Evolutionary conservation across 345 rosid genomes (phyloP).

Genomic region (Hibiscus tridactylites): DNA sequence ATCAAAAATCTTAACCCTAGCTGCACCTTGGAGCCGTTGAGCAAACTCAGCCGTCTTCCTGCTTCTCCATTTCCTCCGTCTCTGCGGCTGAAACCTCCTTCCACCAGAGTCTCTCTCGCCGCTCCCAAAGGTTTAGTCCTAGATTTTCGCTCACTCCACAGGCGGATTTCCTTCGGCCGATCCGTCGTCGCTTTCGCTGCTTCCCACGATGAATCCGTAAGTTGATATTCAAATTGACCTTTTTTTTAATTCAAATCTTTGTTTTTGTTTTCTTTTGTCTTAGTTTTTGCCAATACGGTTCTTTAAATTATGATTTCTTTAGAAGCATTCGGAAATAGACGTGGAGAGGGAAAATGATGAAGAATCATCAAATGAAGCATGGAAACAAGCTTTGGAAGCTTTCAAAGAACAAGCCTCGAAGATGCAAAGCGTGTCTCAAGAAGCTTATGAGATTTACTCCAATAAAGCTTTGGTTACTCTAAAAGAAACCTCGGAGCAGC

Average conservation of each 20-base stretch:
- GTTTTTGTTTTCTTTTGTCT: background rate
- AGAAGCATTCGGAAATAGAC: constrained; percentile 54
- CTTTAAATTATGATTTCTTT: background rate
- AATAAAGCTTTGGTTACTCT: constrained; percentile 48
- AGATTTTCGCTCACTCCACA: constrained; percentile 26
- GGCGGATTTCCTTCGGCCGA: constrained; percentile 19
- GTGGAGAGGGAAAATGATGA: constrained; percentile 51
- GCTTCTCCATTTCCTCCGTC: constrained; percentile 16
- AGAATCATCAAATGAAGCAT: constrained; percentile 60
- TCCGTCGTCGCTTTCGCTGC: constrained; percentile 34
- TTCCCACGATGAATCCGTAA: constrained; percentile 62
- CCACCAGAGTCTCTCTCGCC: constrained; percentile 5
- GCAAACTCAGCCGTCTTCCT: constrained; percentile 14
- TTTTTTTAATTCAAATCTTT: too few relatives aligned
- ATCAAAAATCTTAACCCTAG: constrained; percentile 29
- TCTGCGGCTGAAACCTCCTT: constrained; percentile 17
- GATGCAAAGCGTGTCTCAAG: constrained; percentile 66
- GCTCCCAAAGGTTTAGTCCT: constrained; percentile 22
- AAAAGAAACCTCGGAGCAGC: constrained; percentile 59
- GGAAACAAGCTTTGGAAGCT: constrained; percentile 63
- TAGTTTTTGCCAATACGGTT: background rate
- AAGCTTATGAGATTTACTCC: constrained; percentile 63
- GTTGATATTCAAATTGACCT: background rate
- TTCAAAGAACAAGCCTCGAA: constrained; percentile 73
- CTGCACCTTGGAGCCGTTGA: background rate